Evolutionary conservation across 2,329 filamentous ascomycete species (phyloP).

Genomic region (Hypoxylon sp.): DNA sequence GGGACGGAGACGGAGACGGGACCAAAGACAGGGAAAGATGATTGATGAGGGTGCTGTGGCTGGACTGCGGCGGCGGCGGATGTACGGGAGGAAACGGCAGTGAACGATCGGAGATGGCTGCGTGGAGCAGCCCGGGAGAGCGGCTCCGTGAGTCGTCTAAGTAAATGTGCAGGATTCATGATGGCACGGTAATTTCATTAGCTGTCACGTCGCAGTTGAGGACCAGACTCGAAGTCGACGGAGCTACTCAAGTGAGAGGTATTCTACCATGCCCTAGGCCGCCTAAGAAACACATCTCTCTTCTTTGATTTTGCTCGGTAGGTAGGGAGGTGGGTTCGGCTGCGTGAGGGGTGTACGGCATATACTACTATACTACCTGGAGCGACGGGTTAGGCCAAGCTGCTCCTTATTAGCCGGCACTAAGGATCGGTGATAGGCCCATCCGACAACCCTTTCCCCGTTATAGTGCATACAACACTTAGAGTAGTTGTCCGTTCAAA

Average conservation of each 20-base stretch:
- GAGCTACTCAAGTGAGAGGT: constrained; percentile 12
- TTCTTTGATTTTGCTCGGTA: neutral
- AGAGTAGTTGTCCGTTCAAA: neutral
- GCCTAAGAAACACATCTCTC: constrained; percentile 1
- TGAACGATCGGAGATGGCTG: constrained; percentile 28
- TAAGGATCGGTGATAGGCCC: constrained; percentile 26
- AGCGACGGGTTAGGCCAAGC: constrained; percentile 20
- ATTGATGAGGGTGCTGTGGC: constrained; percentile 20
- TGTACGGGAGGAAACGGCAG: constrained; percentile 24
- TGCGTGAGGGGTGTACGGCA: constrained; percentile 23
- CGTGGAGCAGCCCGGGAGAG: constrained; percentile 27
- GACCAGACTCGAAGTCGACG: constrained; percentile 21
- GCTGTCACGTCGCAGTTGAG: constrained; percentile 20
- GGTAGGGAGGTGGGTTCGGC: constrained; percentile 15
- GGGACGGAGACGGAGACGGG: constrained; percentile 25
- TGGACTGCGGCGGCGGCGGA: constrained; percentile 30
- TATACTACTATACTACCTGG: constrained; percentile 36
- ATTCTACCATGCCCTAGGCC: constrained; percentile 1
- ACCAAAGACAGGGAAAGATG: constrained; percentile 24
- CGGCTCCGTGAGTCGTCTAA: constrained; percentile 31
- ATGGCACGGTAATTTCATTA: constrained; percentile 16
- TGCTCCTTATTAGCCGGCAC: constrained; percentile 27
- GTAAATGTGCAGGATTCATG: constrained; percentile 32
- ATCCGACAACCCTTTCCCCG: constrained; percentile 12
- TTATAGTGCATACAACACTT: constrained; percentile 19